Percentiles rank a stretch among this genome's conserved stretches.
Evolutionary conservation across 2,329 filamentous ascomycete genomes (phyloP).

Genomic region (Chaetothyriales sp.): DNA sequence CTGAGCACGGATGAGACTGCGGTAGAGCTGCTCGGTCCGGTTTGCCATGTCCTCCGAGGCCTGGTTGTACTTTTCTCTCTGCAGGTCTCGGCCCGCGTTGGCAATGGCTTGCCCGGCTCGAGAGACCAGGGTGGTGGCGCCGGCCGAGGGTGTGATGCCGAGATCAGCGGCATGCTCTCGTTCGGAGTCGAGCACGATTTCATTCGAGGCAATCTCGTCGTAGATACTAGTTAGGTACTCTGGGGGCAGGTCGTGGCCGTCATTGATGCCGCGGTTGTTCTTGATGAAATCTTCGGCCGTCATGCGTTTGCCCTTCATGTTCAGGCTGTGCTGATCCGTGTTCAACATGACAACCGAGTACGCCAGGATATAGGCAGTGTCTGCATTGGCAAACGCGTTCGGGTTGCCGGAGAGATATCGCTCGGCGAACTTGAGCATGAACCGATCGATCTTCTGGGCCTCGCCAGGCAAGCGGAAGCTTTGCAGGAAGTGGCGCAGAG

Average conservation of each 20-base stretch:
- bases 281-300: slow-evolving; percentile 96
- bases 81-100: slow-evolving; percentile 78
- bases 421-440: slow-evolving; percentile 98
- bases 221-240: slow-evolving; percentile 83
- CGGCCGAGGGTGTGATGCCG: slow-evolving; percentile 45
- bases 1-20: slow-evolving; percentile 80
- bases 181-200: slow-evolving; percentile 90
- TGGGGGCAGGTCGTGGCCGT: slow-evolving; percentile 79
- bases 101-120: slow-evolving; percentile 78
- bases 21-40: slow-evolving; percentile 73
- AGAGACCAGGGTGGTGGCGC: slow-evolving; percentile 55
- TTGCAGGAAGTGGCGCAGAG: slow-evolving; percentile 79
- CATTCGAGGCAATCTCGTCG: slow-evolving; percentile 78
- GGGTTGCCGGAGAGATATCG: slow-evolving; percentile 90
- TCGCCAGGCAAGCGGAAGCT: slow-evolving; percentile 90
- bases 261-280: slow-evolving; percentile 97
- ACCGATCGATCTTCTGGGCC: slow-evolving; percentile 96
- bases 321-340: slow-evolving; percentile 83
- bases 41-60: slow-evolving; percentile 88
- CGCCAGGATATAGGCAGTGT: slow-evolving; percentile 87
- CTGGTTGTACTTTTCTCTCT: slow-evolving; percentile 83
- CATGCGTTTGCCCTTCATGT: slow-evolving; percentile 72
- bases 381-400: slow-evolving; percentile 93
- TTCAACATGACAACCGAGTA: slow-evolving; percentile 97
- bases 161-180: slow-evolving; percentile 73